Evolutionary conservation across 2,329 filamentous ascomycete species (phyloP).

Genomic region (Zarea fungicola): DNA sequence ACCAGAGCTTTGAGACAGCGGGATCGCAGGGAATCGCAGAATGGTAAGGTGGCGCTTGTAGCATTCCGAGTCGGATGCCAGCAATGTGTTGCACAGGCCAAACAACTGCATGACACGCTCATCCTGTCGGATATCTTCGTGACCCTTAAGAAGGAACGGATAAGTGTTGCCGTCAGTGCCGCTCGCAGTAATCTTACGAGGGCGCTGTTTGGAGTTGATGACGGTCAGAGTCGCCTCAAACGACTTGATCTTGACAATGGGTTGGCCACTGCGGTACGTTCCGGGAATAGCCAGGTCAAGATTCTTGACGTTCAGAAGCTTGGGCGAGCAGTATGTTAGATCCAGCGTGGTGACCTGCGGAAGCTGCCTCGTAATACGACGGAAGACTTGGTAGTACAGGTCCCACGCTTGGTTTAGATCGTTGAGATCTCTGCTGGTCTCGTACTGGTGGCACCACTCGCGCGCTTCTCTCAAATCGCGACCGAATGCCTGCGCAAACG

Average conservation of each 20-base stretch:
- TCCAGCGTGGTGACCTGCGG: conserved; percentile 90
- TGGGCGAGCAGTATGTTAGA: conserved; percentile 93
- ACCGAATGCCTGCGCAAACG: conserved; percentile 95
- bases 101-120: conserved; percentile 99
- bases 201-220: conserved; percentile 94
- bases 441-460: conserved; percentile 93
- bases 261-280: conserved; percentile 75
- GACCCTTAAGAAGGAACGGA: conserved; percentile 92
- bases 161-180: conserved; percentile 87
- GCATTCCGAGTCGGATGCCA: conserved; percentile 89
- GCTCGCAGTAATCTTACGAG: conserved; percentile 78
- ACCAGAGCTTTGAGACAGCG: conserved; percentile 92
- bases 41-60: conserved; percentile 97
- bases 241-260: conserved; percentile 77
- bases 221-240: conserved; percentile 89
- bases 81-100: conserved; percentile 90
- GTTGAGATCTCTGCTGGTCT: conserved; percentile 79
- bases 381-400: conserved; percentile 97
- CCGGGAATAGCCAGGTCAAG: conserved; percentile 94
- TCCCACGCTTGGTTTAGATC: conserved; percentile 99
- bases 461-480: conserved; percentile 90
- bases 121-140: conserved; percentile 98
- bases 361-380: conserved; percentile 87
- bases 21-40: conserved; percentile 93
- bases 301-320: conserved; percentile 77